Evolutionary conservation across 441 rosid genomes (phyloP), one percentile per base, ranked within the genome.

Genomic region (Corymbia citriodora): DNA sequence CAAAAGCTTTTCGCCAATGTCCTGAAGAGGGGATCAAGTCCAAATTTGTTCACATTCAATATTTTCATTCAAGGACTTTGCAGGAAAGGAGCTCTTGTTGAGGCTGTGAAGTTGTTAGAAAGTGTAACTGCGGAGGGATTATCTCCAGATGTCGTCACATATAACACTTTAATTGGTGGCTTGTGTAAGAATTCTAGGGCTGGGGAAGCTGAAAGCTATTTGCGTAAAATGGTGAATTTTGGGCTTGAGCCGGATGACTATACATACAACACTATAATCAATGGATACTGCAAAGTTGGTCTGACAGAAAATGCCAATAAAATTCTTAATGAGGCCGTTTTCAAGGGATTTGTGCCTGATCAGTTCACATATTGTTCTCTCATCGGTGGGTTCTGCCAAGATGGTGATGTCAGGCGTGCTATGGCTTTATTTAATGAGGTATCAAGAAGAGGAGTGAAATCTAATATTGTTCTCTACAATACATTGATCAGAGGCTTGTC

Each of bases 1-100:
- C 95, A 95, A 90, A 98, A 95, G 89, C 95, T 97, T 90, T 91
- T 98, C 40, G 95, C 91, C 90, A 97, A 95, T 92, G 95, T 97
- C 90, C 90, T 96, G 89, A 98, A 98, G 94, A 94, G 95, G 90
- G 99, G 99, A 2, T 52, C 95, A 52, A 89, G 87, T 31, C 98
- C 98, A 63, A 98, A 98, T 93, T 92, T 98, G 91, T 98, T 93
- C 93, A 98, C 99, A 33, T 93, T 92, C 92, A 97, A 97, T 92
- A 94, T 94, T 70, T 95, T 96, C 90, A 95, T 98, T 88, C 97
- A 93, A 89, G 99, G 99, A 90, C 94, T 96, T 92, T 96, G 99
- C 93, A 94, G 93, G 91, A 96, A 90, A 90, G 97, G 98, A 90
- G 94, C 93, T 86, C 92, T 96, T 61, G 89, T 90, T 93, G 95